Evolutionary conservation across 2,329 filamentous ascomycete genomes (phyloP).

Genomic region (Alternaria alternata): DNA sequence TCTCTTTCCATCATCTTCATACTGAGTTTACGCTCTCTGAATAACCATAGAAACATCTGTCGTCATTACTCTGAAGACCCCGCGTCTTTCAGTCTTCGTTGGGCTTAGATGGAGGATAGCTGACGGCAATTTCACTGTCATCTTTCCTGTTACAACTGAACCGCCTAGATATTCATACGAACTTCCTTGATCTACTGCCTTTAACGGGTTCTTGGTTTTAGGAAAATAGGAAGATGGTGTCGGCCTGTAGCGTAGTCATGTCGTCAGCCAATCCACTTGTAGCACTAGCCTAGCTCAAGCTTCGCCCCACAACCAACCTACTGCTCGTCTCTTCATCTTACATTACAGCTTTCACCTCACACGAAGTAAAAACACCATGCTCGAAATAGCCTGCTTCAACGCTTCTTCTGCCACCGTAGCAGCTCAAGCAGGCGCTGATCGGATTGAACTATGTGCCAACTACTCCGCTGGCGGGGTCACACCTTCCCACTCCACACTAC

Average conservation of each 20-base stretch:
- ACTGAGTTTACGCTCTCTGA: neutral
- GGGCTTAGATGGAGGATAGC: neutral
- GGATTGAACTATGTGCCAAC: constrained; percentile 61
- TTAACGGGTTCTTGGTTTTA: neutral
- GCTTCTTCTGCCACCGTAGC: constrained; percentile 55
- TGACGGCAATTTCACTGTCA: neutral
- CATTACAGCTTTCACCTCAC: neutral
- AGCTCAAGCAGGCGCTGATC: constrained; percentile 54
- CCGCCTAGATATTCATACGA: neutral
- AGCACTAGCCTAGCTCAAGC: neutral
- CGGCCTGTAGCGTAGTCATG: neutral
- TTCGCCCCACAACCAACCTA: neutral
- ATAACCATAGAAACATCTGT: neutral
- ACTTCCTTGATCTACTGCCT: neutral
- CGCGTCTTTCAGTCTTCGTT: neutral
- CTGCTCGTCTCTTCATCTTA: neutral
- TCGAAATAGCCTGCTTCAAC: constrained; percentile 62
- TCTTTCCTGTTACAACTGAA: neutral
- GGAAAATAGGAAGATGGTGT: neutral
- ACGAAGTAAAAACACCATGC: constrained; percentile 28
- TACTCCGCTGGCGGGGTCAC: constrained; percentile 55
- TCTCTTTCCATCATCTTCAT: too few species aligned
- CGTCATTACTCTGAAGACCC: neutral
- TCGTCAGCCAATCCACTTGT: constrained; percentile 3
- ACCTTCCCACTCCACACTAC: constrained; percentile 41